Base-by-base conservation (phyloP, 805 yeast species). In the Saturnispora besseyi region DNA sequence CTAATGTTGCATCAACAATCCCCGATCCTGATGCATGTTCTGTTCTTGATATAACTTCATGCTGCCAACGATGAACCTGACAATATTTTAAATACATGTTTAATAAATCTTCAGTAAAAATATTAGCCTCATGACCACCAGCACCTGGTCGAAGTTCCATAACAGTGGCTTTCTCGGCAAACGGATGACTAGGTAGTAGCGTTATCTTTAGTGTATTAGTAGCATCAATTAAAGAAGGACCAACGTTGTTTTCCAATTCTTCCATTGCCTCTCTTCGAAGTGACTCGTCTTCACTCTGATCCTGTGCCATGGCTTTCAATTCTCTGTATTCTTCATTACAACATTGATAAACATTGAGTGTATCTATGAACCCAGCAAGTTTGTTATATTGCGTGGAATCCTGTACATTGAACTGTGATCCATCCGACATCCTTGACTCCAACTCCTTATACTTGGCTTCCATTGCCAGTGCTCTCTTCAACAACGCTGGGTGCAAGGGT, bases 61-160 rank as follows among this genome's bases (percentile, higher is more conserved):
- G 73, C 45, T 75, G 75, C 98, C 98, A 93, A 42, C 72, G 67
- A 57, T 79, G 76, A 40, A 67, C 57, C 50, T 76, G 75, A 34
- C 91, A 86, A 61, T 79, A 89, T 51, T 77, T 81, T 28, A 75
- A 67, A 64, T 93, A 93, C 98, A 93, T 88, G 51, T 76, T 74
- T 52, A 88, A 65, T 50, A 93, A 67, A 61, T 93, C 93, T 37
- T 76, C 77, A 0, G 98, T 79, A 65, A 93, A 93, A 12, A 93
- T 76, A 62, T 82, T 81, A 0, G 99, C 96, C 62, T 93, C 99
- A 5, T 82, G 78, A 3, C 99, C 99, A 13, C 99, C 99, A 2
- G 91, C 88, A 7, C 99, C 99, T 0, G 98, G 97, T 51, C 97
- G 74, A 12, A 93, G 67, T 63, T 93, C 99, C 18, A 93, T 55